Conservation (phyloP, 352 stramenopile genomes). For the Globisporangium radiosum region DNA sequence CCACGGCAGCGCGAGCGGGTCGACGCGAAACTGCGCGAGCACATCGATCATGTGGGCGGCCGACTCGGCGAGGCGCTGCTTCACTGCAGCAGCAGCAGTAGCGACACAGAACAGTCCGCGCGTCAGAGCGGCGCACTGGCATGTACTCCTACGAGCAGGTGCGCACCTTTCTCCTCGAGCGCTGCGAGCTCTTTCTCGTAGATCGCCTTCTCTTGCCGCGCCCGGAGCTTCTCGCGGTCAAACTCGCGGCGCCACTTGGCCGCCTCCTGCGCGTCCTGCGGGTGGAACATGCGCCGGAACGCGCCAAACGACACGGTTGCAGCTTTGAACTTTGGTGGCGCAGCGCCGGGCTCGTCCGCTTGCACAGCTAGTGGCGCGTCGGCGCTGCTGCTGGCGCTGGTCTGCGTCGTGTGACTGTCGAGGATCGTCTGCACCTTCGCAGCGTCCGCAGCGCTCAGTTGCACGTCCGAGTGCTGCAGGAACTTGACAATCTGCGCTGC, state of each 20-base stretch:
- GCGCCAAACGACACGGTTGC: conserved; percentile 43
- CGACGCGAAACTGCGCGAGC: conserved; percentile 45
- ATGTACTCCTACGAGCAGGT: neutral
- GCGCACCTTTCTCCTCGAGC: conserved; percentile 61
- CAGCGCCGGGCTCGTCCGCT: neutral
- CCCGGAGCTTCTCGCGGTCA: conserved; percentile 46
- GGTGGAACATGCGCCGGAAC: conserved; percentile 63
- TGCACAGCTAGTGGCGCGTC: no score
- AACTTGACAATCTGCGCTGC: conserved; percentile 66
- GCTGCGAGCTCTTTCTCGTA: conserved; percentile 54
- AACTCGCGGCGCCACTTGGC: conserved; percentile 62
- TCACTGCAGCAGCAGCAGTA: conserved; percentile 24
- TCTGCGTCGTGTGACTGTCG: conserved; percentile 25
- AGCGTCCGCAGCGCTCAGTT: conserved; percentile 47
- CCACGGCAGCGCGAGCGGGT: conserved; percentile 51
- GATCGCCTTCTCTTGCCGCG: conserved; percentile 63
- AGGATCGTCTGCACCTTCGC: conserved; percentile 54
- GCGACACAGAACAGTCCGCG: neutral
- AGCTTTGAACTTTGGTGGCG: neutral
- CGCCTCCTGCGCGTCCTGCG: conserved; percentile 36
- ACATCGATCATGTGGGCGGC: conserved; percentile 69
- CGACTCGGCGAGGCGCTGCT: conserved; percentile 58
- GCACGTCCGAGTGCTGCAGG: conserved; percentile 56
- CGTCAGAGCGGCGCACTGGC: neutral
- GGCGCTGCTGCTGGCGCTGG: neutral